Conservation (phyloP, 257 asterid species). For the Nicotiana noctiflora region DNA sequence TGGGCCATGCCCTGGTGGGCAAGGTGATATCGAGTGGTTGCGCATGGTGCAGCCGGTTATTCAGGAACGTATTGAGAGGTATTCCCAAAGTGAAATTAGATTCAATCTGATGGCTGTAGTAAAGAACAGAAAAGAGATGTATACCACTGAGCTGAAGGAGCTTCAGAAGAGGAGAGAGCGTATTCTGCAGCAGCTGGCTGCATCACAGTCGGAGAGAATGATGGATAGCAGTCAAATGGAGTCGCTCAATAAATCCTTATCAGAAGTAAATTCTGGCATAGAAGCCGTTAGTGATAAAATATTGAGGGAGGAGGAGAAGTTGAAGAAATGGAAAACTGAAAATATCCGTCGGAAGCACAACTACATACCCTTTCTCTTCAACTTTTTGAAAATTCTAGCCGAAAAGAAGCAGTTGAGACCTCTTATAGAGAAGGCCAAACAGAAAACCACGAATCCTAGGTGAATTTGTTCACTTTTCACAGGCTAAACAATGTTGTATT, state of each 20-base stretch:
- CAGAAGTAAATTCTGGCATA: conserved; percentile 72
- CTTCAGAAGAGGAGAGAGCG: conserved; percentile 86
- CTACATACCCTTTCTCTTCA: conserved; percentile 86
- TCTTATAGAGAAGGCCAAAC: conserved; percentile 92
- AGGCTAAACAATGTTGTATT: conserved; percentile 9
- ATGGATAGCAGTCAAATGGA: conserved; percentile 61
- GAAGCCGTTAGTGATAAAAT: conserved; percentile 87
- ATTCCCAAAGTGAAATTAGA: conserved; percentile 79
- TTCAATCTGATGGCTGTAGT: conserved; percentile 83
- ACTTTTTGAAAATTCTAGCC: conserved; percentile 96
- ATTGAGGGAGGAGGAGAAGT: conserved; percentile 94
- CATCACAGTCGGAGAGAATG: conserved; percentile 68
- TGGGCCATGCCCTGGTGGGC: conserved; percentile 69
- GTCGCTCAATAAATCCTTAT: conserved; percentile 46
- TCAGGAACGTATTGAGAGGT: conserved; percentile 84
- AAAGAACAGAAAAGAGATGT: conserved; percentile 80
- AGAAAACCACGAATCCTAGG: conserved; percentile 57
- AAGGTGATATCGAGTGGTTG: conserved; percentile 67
- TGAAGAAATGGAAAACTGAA: conserved; percentile 94
- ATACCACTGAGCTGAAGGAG: conserved; percentile 84
- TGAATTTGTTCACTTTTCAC: conserved; percentile 13
- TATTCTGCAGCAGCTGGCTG: conserved; percentile 61
- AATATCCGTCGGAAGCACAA: conserved; percentile 86
- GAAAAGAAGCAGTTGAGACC: conserved; percentile 99
- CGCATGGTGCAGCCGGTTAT: conserved; percentile 82